Base-by-base conservation (phyloP, 352 stramenopile genomes). In the Pythium sp. region DNA sequence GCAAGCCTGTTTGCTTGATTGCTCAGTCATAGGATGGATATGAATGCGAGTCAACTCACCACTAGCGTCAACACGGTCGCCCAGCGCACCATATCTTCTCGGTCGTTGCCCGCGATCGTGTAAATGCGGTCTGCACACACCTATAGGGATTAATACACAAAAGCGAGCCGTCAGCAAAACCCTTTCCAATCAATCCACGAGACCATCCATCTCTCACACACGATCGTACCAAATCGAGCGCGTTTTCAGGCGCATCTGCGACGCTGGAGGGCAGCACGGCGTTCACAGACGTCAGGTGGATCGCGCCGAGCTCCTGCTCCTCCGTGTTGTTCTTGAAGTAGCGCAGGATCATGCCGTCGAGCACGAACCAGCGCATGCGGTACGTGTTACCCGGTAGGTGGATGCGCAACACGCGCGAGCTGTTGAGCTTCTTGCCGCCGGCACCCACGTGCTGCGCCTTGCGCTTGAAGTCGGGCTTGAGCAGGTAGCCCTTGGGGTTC, bases 81-180 rank as follows among this genome's bases (percentile, higher is more conserved):
- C 89, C 89, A 96, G 65, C 89, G 89, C 54, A 96, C 89, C 87
- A 96, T 95, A 70, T 96, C 89, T 64, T 96, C 89, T 20, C 89
- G 73, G 61, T 93, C 86, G 68, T 91, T 94, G 20, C 85, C 89
- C 18, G 89, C 89, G 18, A 96, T 81, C 0, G 89, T 96, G 71
- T 96, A 96, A 66, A 96, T 96, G 63, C 89, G 82, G 69, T 96
- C 89, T 1, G 89, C 89, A 66, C 89, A 96, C 2, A 96, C 86
- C 79, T 89, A 30, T 12, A 49, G 32, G 18, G 24, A 51, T 53
- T 65, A 28, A 55, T 11, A 36, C 22, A 18, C 22, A 8, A 12
- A 30, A 0, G n/a, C 41, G 5, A 34, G n/a, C 34, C 15, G 15
- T 62, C 9, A 71, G 32, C 15, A 14, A 20, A 18, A 8, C 15